Conservation (phyloP, 352 stramenopile genomes). For the Pythium sukuiense region DNA sequence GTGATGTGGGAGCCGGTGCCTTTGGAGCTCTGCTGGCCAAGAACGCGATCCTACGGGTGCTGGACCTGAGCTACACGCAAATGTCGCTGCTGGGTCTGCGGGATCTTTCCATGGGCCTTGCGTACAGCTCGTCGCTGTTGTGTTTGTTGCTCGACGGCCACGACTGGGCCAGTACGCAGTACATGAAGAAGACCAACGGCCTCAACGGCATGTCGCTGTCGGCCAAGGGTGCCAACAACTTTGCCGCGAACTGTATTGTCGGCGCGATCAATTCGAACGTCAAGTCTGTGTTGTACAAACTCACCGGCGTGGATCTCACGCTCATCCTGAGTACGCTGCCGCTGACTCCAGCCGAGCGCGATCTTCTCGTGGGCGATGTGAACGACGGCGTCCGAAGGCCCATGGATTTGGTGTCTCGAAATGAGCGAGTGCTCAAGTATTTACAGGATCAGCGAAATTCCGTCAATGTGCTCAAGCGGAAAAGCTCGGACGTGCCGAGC, state of each 20-base stretch:
- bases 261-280: conserved; percentile 67
- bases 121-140: conserved; percentile 60
- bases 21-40: conserved; percentile 71
- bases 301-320: conserved; percentile 73
- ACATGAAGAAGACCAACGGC: conserved; percentile 72
- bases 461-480: conserved; percentile 40
- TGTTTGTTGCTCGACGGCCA: conserved; percentile 78
- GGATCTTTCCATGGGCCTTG: conserved; percentile 66
- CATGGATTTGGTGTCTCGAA: conserved; percentile 46
- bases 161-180: conserved; percentile 83
- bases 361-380: conserved; percentile 6
- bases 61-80: conserved; percentile 82
- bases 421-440: conserved; percentile 57
- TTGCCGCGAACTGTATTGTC: conserved; percentile 73
- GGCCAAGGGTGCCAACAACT: conserved; percentile 65
- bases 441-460: conserved; percentile 39
- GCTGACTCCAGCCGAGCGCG: conserved; percentile 9
- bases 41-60: conserved; percentile 66
- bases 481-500: conserved; percentile 34
- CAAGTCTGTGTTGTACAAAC: conserved; percentile 67
- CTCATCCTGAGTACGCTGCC: conserved; percentile 41
- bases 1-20: conserved; percentile 62
- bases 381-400: conserved; percentile 6
- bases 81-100: conserved; percentile 76
- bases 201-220: conserved; percentile 66